Evolutionary conservation across 176 grass and related monocot genomes (phyloP), one percentile per base, ranked within the genome.

Genomic region (Eremochloa ophiuroides): DNA sequence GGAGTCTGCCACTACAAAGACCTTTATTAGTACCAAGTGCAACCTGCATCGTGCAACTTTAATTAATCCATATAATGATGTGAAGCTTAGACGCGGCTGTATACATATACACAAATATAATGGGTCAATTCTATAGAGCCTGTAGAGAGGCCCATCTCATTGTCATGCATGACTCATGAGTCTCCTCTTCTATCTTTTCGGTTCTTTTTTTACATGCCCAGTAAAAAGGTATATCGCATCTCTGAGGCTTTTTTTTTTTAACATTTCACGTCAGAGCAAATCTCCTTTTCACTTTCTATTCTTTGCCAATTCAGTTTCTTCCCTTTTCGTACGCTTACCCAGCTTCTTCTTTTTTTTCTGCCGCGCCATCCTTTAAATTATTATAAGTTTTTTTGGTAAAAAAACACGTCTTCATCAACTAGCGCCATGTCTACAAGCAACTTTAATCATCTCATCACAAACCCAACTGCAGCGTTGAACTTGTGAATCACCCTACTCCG

Each of bases 401-500:
- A 48, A 68, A 79, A 6, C 9, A 2, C 4, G 17, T 50, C 62
- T 34, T 84, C 18, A 75, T 80, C 62, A 61, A 61, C 25, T 48
- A 62, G 76, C 40, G 39, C 0, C 39, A 62, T 33, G 5, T 60
- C 25, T 66, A 37, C 43, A 82, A 78, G 65, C 27, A 56, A 72
- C 41, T 58, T 50, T 27, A 34, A 46, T 46, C 30, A 71, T 71
- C 15, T 25, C 56, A 44, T 25, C 56, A 44, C 25, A 38, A 70
- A 13, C 59, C 30, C 74, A 73, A 58, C 81, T 37, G 68, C 68
- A 73, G 39, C 69, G 60, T 80, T 80, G 75, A 68, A 80, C 13
- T 69, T n/a, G 55, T 76, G 65, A 69, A 84, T 14, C 23, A 80
- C 29, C n/a, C n/a, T n/a, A n/a, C n/a, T n/a, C n/a, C n/a, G n/a